These are phyloP conservation scores for Carpinus fangiana DNA, from an alignment of 306 rosid species.

Conservation along the genomic window DNA sequence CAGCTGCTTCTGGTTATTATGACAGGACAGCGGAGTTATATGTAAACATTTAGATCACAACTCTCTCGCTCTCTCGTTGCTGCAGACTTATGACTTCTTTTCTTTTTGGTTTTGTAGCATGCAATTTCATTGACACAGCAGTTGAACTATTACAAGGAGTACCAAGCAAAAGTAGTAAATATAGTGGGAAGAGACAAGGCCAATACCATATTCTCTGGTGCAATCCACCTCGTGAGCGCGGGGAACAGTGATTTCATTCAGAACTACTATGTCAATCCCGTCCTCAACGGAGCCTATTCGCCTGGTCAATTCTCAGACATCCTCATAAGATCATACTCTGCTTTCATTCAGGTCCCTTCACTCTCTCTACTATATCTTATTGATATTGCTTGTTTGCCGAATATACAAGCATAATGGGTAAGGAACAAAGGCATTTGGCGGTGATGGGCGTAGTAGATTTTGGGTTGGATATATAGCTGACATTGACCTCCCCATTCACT, in stretches of 20 bases:
- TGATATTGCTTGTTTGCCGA: not conserved
- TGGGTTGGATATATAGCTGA: no score
- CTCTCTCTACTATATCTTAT: not conserved
- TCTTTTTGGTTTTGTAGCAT: conserved; percentile 36
- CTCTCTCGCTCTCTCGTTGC: not conserved
- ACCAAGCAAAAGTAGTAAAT: conserved; percentile 43
- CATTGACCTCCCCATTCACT: no score
- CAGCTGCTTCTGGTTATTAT: conserved; percentile 61
- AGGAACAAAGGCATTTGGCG: no score
- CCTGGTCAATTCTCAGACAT: conserved; percentile 49
- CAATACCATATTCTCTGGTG: conserved; percentile 46
- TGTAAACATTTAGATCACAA: conserved; percentile 28
- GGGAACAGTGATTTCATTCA: conserved; percentile 66
- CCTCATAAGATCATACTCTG: conserved; percentile 43
- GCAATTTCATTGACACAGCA: conserved; percentile 49
- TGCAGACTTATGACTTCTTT: no score
- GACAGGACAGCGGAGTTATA: conserved; percentile 47
- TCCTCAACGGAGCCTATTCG: conserved; percentile 30
- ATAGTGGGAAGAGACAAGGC: conserved; percentile 51
- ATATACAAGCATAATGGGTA: no score
- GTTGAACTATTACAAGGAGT: conserved; percentile 52
- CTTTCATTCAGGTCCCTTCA: conserved; percentile 53
- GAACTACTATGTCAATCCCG: conserved; percentile 57
- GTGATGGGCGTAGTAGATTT: no score
- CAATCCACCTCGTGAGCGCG: conserved; percentile 54